Evolutionary conservation across 1,284 basidiomycete species (phyloP).

Genomic region (Tilletia indica): DNA sequence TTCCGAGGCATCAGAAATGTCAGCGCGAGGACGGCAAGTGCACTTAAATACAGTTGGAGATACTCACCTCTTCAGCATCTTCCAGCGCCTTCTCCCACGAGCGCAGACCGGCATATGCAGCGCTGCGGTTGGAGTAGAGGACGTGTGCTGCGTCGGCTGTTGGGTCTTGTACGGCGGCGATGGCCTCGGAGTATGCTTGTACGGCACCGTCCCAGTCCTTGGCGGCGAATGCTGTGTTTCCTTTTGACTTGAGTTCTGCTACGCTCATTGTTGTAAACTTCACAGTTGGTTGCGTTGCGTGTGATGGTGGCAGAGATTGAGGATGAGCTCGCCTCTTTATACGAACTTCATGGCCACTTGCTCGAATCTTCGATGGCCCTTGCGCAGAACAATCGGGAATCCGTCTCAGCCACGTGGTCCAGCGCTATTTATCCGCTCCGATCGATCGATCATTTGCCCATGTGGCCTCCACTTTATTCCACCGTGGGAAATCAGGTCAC

Average conservation of each 20-base stretch:
- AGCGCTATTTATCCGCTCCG: no score
- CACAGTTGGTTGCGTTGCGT: not conserved
- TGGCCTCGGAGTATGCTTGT: conserved; percentile 50
- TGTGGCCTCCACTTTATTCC: no score
- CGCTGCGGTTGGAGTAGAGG: conserved; percentile 88
- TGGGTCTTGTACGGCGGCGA: conserved; percentile 49
- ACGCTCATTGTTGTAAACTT: conserved; percentile 34
- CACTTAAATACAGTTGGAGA: not conserved
- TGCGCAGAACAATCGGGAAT: not conserved
- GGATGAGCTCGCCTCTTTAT: no score
- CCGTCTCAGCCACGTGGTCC: no score
- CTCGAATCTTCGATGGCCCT: not conserved
- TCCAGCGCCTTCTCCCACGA: conserved; percentile 74
- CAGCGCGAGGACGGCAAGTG: not conserved
- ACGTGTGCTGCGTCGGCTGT: conserved; percentile 64
- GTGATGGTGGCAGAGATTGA: not conserved
- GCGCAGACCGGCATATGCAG: conserved; percentile 79
- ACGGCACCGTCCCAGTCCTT: conserved; percentile 52
- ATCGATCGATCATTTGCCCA: no score
- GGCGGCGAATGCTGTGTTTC: conserved; percentile 53
- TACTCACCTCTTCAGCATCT: conserved; percentile 81
- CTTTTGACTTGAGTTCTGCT: conserved; percentile 53
- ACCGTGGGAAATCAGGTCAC: no score
- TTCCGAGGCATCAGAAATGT: not conserved
- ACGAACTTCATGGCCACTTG: not conserved